Percentiles rank a stretch among this genome's conserved stretches.
phyloP scores from a whole-genome alignment of 2,329 filamentous ascomycete species.

The Colletotrichum musicola region DNA sequence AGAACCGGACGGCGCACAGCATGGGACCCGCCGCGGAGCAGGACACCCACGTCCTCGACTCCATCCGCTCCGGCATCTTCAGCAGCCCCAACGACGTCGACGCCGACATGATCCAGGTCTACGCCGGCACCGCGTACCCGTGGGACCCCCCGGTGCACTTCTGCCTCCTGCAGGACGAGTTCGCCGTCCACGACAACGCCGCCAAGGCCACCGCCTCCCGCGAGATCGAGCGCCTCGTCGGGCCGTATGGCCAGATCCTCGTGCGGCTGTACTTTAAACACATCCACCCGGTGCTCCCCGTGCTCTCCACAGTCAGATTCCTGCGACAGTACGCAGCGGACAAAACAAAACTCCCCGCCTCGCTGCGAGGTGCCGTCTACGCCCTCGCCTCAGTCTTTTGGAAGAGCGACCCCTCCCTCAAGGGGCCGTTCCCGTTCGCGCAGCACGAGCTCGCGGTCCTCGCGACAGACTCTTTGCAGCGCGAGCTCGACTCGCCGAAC shows the following conservation, averaged over 20 bases:
- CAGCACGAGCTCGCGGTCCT: slow-evolving; percentile 57
- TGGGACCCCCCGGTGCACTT: slow-evolving; percentile 60
- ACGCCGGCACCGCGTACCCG: slow-evolving; percentile 48
- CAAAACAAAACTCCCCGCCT: slow-evolving; percentile 56
- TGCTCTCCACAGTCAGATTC: slow-evolving; percentile 59
- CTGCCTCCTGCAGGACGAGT: slow-evolving; percentile 57
- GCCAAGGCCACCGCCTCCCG: slow-evolving; percentile 54
- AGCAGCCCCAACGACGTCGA: slow-evolving; percentile 57
- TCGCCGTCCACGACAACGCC: slow-evolving; percentile 56
- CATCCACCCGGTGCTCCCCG: slow-evolving; percentile 58
- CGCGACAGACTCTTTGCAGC: slow-evolving; percentile 56
- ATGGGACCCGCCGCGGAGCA: slow-evolving; percentile 61
- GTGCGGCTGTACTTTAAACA: slow-evolving; percentile 60
- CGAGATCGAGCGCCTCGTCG: slow-evolving; percentile 56
- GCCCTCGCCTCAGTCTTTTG: slow-evolving; percentile 59
- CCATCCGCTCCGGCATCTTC: slow-evolving; percentile 60
- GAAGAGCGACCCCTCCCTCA: slow-evolving; percentile 50
- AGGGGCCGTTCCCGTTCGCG: slow-evolving; percentile 49
- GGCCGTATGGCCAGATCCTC: slow-evolving; percentile 54
- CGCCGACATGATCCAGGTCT: slow-evolving; percentile 58
- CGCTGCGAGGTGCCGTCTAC: slow-evolving; percentile 59
- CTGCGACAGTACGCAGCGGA: slow-evolving; percentile 53
- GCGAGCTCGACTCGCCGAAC: slow-evolving; percentile 61
- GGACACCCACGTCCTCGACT: slow-evolving; percentile 59
- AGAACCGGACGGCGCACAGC: slow-evolving; percentile 57